A percentile compares a stretch with the other conserved stretches of the same genome.
phyloP scores from a whole-genome alignment of 371 early-diverging fungal genomes.

The Nematocida displodere region DNA sequence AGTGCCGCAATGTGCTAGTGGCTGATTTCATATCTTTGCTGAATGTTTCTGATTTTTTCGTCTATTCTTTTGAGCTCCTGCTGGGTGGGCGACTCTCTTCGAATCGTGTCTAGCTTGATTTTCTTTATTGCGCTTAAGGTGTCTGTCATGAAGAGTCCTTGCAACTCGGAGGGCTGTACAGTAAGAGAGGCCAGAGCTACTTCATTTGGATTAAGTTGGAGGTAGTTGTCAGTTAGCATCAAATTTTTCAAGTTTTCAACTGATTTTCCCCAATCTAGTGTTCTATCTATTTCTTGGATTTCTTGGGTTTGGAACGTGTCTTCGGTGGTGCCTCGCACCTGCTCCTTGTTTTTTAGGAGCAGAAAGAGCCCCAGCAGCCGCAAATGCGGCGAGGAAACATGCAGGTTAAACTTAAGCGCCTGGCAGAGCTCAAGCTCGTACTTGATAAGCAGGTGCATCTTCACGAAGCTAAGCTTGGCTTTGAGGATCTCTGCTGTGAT shows the following conservation, averaged over 20 bases:
- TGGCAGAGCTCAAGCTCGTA: constrained; percentile 49
- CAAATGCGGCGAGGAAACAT: constrained; percentile 38
- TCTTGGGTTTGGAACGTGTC: constrained; percentile 29
- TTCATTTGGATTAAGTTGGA: constrained; percentile 37
- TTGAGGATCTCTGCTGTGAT: constrained; percentile 29
- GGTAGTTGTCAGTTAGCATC: constrained; percentile 43
- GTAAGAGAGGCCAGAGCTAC: constrained; percentile 47
- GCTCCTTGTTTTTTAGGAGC: constrained; percentile 36
- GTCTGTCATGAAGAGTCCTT: constrained; percentile 47
- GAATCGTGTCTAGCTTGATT: constrained; percentile 15
- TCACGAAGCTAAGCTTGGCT: background rate
- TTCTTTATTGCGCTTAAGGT: constrained; percentile 22
- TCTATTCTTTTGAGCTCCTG: constrained; percentile 18
- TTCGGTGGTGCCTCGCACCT: background rate
- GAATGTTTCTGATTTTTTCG: constrained; percentile 24
- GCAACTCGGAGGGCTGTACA: constrained; percentile 5
- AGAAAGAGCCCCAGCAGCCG: constrained; percentile 45
- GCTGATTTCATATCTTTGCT: constrained; percentile 8
- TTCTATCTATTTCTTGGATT: constrained; percentile 25
- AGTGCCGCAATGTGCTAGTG: background rate
- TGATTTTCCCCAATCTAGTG: constrained; percentile 28
- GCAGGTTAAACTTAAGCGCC: constrained; percentile 50
- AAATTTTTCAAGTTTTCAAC: constrained; percentile 38
- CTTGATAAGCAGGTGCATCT: constrained; percentile 15
- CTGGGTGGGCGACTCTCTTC: constrained; percentile 12